phyloP scores from a whole-genome alignment of 2,329 filamentous ascomycete genomes.

The Colletotrichum sp. region DNA sequence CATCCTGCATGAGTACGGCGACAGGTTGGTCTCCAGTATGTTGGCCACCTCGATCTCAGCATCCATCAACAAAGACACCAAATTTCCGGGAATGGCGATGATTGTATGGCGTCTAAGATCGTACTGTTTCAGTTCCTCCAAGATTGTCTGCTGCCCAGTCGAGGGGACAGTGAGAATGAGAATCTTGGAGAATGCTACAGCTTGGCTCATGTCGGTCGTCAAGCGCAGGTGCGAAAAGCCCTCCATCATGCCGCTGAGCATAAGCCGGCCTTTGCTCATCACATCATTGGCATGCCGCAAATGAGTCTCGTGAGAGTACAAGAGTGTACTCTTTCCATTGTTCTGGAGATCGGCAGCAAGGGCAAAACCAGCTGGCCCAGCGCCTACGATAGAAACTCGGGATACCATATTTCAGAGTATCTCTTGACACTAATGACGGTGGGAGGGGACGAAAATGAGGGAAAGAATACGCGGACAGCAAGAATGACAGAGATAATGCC shows the following conservation, averaged over 20 bases:
- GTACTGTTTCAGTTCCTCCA: not conserved
- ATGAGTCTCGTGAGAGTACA: constrained; percentile 6
- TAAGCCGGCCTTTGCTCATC: not conserved
- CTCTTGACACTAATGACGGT: not conserved
- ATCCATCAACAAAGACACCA: not conserved
- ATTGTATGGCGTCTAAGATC: not conserved
- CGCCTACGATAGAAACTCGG: not conserved
- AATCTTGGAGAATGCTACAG: not conserved
- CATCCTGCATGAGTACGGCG: constrained; percentile 8
- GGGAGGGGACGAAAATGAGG: not conserved
- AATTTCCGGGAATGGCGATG: constrained; percentile 1
- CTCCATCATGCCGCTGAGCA: not conserved
- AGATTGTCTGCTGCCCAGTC: constrained; percentile 3
- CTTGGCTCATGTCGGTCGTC: constrained; percentile 1
- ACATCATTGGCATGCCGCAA: not conserved
- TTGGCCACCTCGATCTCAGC: not conserved
- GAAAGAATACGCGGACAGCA: not conserved
- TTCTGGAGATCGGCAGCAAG: constrained; percentile 5
- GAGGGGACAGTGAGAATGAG: constrained; percentile 4
- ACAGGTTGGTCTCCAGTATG: constrained; percentile 6
- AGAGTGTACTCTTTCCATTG: not conserved
- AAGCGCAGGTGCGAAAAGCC: not conserved
- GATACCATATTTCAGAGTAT: not conserved
- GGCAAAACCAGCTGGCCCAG: constrained; percentile 10
- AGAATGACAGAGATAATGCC: not conserved